Evolutionary conservation across 2,329 filamentous ascomycete species (phyloP).

Genomic region (Pezicula rhizophila): DNA sequence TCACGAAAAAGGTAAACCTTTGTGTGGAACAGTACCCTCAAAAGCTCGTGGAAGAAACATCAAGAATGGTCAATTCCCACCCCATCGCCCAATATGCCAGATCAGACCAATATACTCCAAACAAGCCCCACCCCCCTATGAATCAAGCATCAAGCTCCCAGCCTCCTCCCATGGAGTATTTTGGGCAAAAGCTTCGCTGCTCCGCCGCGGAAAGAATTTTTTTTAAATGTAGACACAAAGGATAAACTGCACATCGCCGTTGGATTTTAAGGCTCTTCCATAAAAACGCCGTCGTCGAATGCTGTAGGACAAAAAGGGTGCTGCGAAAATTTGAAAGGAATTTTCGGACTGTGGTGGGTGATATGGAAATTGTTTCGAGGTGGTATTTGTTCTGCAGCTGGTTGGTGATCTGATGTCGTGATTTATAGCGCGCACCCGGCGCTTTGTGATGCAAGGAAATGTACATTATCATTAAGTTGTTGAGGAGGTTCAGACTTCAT

Average conservation of each 20-base stretch:
- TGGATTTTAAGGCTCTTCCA: background rate
- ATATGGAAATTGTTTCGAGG: slow-evolving; percentile 5
- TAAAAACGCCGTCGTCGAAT: slow-evolving; percentile 20
- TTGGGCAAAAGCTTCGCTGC: no score
- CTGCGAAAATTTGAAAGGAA: slow-evolving; percentile 9
- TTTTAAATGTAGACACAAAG: slow-evolving; percentile 17
- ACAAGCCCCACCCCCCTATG: slow-evolving; percentile 7
- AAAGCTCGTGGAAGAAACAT: background rate
- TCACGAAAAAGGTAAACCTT: no score
- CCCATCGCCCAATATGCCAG: slow-evolving; percentile 15
- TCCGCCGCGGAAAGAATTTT: background rate
- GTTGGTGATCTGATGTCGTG: slow-evolving; percentile 7
- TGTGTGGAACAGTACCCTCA: no score
- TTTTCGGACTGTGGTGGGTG: slow-evolving; percentile 8
- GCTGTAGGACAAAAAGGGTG: slow-evolving; percentile 13
- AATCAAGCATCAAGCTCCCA: slow-evolving; percentile 8
- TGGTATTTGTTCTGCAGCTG: slow-evolving; percentile 12
- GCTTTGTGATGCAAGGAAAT: slow-evolving; percentile 12
- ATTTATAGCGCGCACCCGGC: slow-evolving; percentile 11
- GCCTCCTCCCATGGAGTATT: no score
- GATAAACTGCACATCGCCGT: slow-evolving; percentile 14
- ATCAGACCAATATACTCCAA: slow-evolving; percentile 20
- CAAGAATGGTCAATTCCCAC: background rate
- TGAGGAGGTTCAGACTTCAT: background rate
- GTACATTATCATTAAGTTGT: slow-evolving; percentile 17